Base-by-base conservation (phyloP, 352 stramenopile species). In the Saprolegnia diclina region DNA sequence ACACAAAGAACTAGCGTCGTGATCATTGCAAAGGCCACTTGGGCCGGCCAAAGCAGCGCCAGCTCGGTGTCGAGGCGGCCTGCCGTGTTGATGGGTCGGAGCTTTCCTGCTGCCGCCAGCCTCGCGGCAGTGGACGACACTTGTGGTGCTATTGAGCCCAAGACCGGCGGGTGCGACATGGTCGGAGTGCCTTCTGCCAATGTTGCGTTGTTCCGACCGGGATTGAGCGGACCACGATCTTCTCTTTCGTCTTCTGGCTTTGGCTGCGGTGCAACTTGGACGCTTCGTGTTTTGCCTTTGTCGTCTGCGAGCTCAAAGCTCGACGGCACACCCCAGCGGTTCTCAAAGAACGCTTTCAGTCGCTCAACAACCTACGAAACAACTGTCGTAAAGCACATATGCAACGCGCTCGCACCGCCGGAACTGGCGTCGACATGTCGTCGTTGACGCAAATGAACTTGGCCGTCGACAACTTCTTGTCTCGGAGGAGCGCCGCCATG, bases 401-500 rank as follows among this genome's bases (percentile, higher is more conserved):
- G 24, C 7, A 40, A 4, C 11, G 19, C 35, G 45, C 35, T 59
- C 80, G 81, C 24, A 97, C 79, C 10, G 83, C 72, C n/a, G 74
- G 71, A n/a, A 88, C 88, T 57, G 91, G 87, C 50, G 82, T 77
- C 67, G 95, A 82, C 85, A 98, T 97, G 77, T 98, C 89, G 80
- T 98, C 94, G 74, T 98, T 98, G 71, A 98, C 91, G 74, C 94
- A 98, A 24, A 98, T 91, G 67, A 98, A 98, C 80, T 98, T 98
- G 54, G 89, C 90, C 42, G 42, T 29, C 91, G 88, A 9, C 88
- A 78, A 55, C 84, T 84, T 44, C 94, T 85, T 53, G 96, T 94
- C 63, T 83, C 87, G 68, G 98, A 85, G 75, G 98, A 90, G 77
- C 97, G 85, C 57, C 86, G 85, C 78, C 83, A 91, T 42, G 93